Conservation (phyloP, 2,329 filamentous ascomycete species). For the Microsporum audouinii region DNA sequence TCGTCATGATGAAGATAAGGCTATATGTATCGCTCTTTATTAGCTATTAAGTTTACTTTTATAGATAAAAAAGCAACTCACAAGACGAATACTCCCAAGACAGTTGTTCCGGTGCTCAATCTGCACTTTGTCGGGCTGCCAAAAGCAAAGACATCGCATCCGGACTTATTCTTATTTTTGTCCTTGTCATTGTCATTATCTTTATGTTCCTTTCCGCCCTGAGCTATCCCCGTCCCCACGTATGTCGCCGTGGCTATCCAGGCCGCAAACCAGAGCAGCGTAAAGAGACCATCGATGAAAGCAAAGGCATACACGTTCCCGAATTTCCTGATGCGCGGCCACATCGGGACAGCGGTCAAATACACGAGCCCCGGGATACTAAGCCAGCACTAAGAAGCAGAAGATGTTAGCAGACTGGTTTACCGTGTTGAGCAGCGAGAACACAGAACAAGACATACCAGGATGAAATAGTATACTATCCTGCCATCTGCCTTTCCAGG, state of each 20-base stretch:
- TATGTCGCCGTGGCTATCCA: slow-evolving; percentile 47
- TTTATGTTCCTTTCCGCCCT: slow-evolving; percentile 32
- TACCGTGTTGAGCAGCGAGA: background rate
- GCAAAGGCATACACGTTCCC: slow-evolving; percentile 51
- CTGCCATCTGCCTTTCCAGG: slow-evolving; percentile 43
- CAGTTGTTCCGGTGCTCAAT: slow-evolving; percentile 44
- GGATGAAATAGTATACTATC: slow-evolving; percentile 45
- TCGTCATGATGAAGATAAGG: slow-evolving; percentile 44
- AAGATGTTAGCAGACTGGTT: background rate
- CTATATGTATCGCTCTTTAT: slow-evolving; percentile 22
- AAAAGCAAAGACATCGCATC: slow-evolving; percentile 46
- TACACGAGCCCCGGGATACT: slow-evolving; percentile 49
- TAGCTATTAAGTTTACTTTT: background rate
- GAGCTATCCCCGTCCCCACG: slow-evolving; percentile 43
- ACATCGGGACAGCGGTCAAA: slow-evolving; percentile 50
- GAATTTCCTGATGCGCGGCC: slow-evolving; percentile 46
- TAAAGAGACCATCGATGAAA: slow-evolving; percentile 43
- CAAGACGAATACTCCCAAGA: slow-evolving; percentile 48
- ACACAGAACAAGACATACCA: slow-evolving; percentile 32
- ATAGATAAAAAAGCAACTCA: slow-evolving; percentile 23
- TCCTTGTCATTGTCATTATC: slow-evolving; percentile 26
- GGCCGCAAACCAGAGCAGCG: slow-evolving; percentile 49
- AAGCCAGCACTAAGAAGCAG: slow-evolving; percentile 44
- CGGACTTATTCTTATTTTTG: slow-evolving; percentile 34
- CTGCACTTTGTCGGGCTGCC: slow-evolving; percentile 46